These are phyloP conservation scores for Mortierella antarctica DNA, from an alignment of 192 early-diverging fungal species.

Conservation along the genomic window DNA sequence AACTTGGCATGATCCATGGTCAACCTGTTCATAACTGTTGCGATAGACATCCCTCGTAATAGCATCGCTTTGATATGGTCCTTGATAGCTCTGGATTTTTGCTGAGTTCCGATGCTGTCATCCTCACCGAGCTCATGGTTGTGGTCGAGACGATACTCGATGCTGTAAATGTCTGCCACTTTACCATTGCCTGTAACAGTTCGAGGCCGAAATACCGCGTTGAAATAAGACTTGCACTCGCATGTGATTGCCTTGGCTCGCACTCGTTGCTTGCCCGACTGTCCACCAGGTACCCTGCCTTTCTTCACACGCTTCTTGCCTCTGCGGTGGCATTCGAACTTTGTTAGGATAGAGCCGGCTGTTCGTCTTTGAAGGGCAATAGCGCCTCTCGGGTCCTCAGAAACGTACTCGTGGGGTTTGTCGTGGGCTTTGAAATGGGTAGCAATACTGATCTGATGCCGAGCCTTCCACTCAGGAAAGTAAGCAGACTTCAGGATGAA, in stretches of 20 bases:
- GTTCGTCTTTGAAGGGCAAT: too few relatives aligned
- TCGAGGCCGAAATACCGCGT: background rate
- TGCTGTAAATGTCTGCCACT: background rate
- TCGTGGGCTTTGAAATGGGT: too few relatives aligned
- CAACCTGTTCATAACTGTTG: constrained; percentile 7
- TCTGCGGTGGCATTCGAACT: too few relatives aligned
- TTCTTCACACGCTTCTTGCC: too few relatives aligned
- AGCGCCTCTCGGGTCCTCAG: too few relatives aligned
- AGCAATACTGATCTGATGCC: too few relatives aligned
- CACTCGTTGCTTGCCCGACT: too few relatives aligned
- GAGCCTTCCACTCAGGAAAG: too few relatives aligned
- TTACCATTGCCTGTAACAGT: background rate
- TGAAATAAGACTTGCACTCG: background rate
- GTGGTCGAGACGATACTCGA: constrained; percentile 12
- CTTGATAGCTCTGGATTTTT: constrained; percentile 14
- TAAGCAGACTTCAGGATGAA: too few relatives aligned
- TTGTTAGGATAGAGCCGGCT: too few relatives aligned
- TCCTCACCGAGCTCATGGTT: background rate
- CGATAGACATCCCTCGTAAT: constrained; percentile 2
- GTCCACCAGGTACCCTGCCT: too few relatives aligned
- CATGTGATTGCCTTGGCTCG: background rate
- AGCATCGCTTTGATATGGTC: background rate
- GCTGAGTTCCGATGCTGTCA: constrained; percentile 4
- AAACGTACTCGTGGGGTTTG: too few relatives aligned
- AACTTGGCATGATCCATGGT: constrained; percentile 30